These are phyloP conservation scores for Cystofilobasidium ferigula DNA, from an alignment of 768 basidiomycete species.

Conservation along the genomic window DNA sequence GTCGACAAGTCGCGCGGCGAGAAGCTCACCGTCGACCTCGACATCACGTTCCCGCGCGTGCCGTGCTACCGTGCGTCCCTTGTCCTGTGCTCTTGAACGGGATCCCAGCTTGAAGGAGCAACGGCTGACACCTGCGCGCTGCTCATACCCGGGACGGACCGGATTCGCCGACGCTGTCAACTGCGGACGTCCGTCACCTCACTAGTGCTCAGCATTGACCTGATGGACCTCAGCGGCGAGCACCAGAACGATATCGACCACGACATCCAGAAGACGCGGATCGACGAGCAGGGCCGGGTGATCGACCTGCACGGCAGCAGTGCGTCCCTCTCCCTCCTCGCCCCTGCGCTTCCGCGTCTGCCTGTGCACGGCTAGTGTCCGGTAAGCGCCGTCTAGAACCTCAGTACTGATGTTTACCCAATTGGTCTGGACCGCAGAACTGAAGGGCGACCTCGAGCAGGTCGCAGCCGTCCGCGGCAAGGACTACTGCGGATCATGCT, in stretches of 20 bases:
- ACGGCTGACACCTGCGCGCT: too few relatives aligned
- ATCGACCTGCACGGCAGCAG: conserved; percentile 42
- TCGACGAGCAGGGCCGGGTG: conserved; percentile 49
- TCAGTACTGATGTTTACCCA: background rate
- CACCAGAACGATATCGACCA: conserved; percentile 78
- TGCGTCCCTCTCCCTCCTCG: conserved; percentile 7
- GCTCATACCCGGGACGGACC: too few relatives aligned
- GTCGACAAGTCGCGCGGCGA: conserved; percentile 94
- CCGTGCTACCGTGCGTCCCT: conserved; percentile 81
- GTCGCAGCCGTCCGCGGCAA: conserved; percentile 50
- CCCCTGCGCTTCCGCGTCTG: conserved; percentile 1
- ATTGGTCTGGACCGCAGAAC: conserved; percentile 42
- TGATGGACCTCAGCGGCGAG: conserved; percentile 98
- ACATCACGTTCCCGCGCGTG: conserved; percentile 89
- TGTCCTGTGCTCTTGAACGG: too few relatives aligned
- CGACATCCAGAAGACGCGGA: conserved; percentile 71
- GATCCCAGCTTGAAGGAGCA: too few relatives aligned
- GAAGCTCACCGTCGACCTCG: conserved; percentile 79
- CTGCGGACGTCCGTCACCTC: background rate
- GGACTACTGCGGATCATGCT: conserved; percentile 89
- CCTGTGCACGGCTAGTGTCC: background rate
- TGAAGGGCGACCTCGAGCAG: conserved; percentile 79
- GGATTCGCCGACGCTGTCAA: too few relatives aligned
- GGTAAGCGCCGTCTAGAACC: background rate
- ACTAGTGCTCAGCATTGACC: conserved; percentile 82